Base-by-base conservation (phyloP, 768 basidiomycete species). In the Mrakia blollopis region DNA sequence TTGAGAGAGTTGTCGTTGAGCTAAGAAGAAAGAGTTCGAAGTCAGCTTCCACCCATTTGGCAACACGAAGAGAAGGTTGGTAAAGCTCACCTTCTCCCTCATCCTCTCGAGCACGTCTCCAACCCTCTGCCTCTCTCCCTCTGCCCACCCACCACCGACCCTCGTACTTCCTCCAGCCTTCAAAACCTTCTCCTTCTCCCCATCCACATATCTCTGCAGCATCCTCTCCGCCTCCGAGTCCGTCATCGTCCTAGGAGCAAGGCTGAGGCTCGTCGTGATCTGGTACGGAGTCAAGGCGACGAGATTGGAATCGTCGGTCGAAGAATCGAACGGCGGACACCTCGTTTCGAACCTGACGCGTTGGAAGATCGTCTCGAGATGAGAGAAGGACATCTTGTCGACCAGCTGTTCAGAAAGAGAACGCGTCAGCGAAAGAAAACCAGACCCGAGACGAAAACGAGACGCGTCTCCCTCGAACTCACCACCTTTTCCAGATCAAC, bases 1-100 rank as follows among this genome's bases (percentile, higher is more conserved):
- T 62, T 52, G 30, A 74, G n/a, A 16, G 62, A 32, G n/a, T 21
- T 11, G 73, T 74, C 73, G 32, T 74, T 74, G 44, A 74, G n/a
- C 73, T 74, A 11, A 30, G 16, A 32, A 54, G 3, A 16, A 0
- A 28, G n/a, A n/a, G n/a, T n/a, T n/a, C n/a, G n/a, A n/a, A n/a
- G n/a, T n/a, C n/a, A n/a, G n/a, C n/a, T n/a, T n/a, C n/a, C n/a
- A n/a, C n/a, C n/a, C n/a, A n/a, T n/a, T n/a, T n/a, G n/a, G n/a
- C n/a, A n/a, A n/a, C n/a, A n/a, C n/a, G 16, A 32, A 54, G 3
- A 16, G 0, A 28, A 16, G 61, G 23, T 18, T 25, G 25, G 18
- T 2, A 10, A 8, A 30, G 44, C 73, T 39, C 28, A 74, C 73
- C 73, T 67, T 74, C 28, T 74, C 73, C 11, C 41, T 30, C 41